Conservation (phyloP, 345 rosid genomes). For the Euclidium syriacum region DNA sequence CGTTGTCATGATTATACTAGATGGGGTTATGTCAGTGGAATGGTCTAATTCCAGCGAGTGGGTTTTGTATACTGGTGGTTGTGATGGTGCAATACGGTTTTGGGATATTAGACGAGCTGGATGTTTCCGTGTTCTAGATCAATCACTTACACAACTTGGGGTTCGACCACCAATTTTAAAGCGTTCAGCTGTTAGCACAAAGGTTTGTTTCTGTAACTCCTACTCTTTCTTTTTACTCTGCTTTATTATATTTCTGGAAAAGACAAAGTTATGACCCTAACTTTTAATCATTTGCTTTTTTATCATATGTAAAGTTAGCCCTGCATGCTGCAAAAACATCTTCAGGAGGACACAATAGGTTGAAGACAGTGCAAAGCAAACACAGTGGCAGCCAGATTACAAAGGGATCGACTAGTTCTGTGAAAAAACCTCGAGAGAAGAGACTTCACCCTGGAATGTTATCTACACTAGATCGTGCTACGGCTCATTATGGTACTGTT, state of each 20-base stretch:
- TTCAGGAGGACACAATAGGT: conserved; percentile 41
- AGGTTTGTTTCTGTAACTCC: conserved; percentile 39
- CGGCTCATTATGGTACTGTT: conserved; percentile 93
- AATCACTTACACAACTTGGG: conserved; percentile 80
- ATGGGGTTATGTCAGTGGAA: conserved; percentile 88
- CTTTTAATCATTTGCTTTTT: no score
- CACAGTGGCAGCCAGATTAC: conserved; percentile 46
- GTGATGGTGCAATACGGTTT: conserved; percentile 96
- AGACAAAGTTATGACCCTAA: not conserved
- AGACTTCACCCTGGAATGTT: conserved; percentile 88
- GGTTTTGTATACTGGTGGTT: conserved; percentile 87
- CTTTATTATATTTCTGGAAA: not conserved
- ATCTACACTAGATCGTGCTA: conserved; percentile 74
- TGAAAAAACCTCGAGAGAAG: conserved; percentile 51
- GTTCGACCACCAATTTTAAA: conserved; percentile 62
- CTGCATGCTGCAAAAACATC: conserved; percentile 35
- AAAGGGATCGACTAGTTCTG: conserved; percentile 47
- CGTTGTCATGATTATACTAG: conserved; percentile 42
- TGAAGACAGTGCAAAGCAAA: conserved; percentile 40
- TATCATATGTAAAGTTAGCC: no score
- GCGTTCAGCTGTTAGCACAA: conserved; percentile 37
- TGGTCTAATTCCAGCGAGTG: conserved; percentile 97
- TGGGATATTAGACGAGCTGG: conserved; percentile 98
- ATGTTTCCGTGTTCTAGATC: conserved; percentile 82
- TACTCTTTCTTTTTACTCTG: not conserved